Evolutionary conservation across 306 rosid genomes (phyloP).

Genomic region (Vigna trinervia): DNA sequence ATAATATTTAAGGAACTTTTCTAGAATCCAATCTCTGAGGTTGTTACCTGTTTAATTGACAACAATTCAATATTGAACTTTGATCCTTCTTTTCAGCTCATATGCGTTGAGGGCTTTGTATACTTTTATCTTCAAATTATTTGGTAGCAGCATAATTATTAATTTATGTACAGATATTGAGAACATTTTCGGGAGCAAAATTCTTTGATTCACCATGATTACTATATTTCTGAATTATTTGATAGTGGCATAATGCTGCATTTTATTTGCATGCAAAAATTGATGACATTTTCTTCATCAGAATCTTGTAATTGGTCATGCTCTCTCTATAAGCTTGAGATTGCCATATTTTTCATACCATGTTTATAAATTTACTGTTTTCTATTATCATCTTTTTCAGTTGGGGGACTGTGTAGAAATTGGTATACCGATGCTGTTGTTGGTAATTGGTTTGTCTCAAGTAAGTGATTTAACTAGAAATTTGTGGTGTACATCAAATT

Average conservation of each 20-base stretch:
- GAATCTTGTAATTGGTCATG: constrained; percentile 26
- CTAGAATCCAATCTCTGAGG: neutral
- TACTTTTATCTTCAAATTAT: constrained; percentile 27
- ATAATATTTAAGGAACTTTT: neutral
- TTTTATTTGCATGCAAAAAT: neutral
- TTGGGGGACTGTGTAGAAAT: constrained; percentile 92
- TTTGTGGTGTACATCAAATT: constrained; percentile 4
- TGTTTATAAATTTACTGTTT: neutral
- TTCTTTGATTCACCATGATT: too few relatives aligned
- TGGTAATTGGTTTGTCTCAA: constrained; percentile 86
- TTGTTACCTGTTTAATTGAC: constrained; percentile 16
- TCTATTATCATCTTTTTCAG: constrained; percentile 57
- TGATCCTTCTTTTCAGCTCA: neutral
- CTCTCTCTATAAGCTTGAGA: constrained; percentile 21
- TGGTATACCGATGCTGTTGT: constrained; percentile 86
- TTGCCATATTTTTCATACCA: constrained; percentile 15
- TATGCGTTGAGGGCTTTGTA: neutral
- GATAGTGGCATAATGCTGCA: neutral
- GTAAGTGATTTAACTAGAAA: constrained; percentile 58
- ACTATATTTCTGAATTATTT: neutral
- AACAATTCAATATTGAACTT: neutral
- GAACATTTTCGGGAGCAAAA: neutral
- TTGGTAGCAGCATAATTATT: neutral
- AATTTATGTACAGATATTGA: neutral
- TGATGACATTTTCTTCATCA: constrained; percentile 18